These are phyloP conservation scores for Hericium coralloides DNA, from an alignment of 768 basidiomycete genomes.

Conservation along the genomic window DNA sequence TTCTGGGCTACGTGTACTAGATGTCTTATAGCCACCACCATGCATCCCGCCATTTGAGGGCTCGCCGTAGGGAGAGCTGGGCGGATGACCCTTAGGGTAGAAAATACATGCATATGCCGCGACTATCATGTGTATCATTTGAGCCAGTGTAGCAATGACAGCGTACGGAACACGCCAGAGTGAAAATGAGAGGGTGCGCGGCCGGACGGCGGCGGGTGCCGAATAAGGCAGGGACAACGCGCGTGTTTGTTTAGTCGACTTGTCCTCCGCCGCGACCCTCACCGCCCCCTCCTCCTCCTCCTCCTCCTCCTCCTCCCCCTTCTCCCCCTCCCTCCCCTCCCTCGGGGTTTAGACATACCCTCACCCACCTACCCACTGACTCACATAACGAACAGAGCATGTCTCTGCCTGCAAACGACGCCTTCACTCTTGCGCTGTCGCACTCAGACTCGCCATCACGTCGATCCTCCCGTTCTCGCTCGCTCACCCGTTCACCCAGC, in stretches of 20 bases:
- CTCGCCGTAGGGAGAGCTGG: no score
- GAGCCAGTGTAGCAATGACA: no score
- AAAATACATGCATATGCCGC: background rate
- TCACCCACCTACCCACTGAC: background rate
- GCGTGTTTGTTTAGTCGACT: background rate
- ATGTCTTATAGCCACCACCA: background rate
- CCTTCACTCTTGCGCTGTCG: conserved; percentile 10
- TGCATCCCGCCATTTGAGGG: background rate
- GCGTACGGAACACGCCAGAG: no score
- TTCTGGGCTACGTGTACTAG: conserved; percentile 90
- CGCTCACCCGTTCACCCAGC: conserved; percentile 14
- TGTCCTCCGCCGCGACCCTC: background rate
- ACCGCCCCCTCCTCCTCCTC: background rate
- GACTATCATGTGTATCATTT: background rate
- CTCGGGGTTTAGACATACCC: background rate
- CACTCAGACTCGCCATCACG: conserved; percentile 13
- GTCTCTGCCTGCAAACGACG: conserved; percentile 13
- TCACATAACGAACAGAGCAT: background rate
- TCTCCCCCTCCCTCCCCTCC: background rate
- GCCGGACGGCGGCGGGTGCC: background rate
- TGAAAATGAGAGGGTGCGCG: background rate
- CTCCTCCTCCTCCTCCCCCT: background rate
- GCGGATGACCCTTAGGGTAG: background rate
- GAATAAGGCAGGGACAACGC: background rate
- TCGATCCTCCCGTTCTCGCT: conserved; percentile 13